phyloP scores from a whole-genome alignment of 2,329 filamentous ascomycete genomes.

The Periglandula ipomoeae region DNA sequence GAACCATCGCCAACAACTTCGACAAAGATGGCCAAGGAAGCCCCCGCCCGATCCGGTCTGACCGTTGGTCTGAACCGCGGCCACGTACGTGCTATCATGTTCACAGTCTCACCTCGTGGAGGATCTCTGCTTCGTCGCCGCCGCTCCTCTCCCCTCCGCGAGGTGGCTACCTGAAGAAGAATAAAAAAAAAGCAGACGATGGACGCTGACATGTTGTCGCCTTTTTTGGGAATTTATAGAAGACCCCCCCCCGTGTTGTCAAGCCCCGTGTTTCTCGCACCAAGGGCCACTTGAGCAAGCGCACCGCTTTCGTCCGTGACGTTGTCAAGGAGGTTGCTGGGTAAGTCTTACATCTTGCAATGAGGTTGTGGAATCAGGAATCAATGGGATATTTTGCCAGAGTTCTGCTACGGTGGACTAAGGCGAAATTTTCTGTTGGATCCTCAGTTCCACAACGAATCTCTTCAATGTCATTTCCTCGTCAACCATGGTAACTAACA shows the following conservation, averaged over 20 bases:
- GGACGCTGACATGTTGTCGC: slow-evolving; percentile 46
- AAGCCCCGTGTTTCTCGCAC: slow-evolving; percentile 74
- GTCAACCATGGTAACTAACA: neutral
- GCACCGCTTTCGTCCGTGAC: slow-evolving; percentile 92
- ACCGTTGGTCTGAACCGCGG: slow-evolving; percentile 54
- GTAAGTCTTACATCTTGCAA: slow-evolving; percentile 41
- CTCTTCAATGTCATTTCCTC: neutral
- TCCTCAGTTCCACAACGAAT: neutral
- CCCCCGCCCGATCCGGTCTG: slow-evolving; percentile 47
- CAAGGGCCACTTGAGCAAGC: slow-evolving; percentile 96
- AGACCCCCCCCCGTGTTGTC: slow-evolving; percentile 69
- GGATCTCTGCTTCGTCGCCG: slow-evolving; percentile 49
- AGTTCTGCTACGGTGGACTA: too few species aligned
- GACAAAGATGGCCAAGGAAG: slow-evolving; percentile 50
- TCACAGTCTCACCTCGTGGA: slow-evolving; percentile 63
- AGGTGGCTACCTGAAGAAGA: slow-evolving; percentile 15
- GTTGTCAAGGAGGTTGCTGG: slow-evolving; percentile 98
- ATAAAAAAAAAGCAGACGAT: slow-evolving; percentile 41
- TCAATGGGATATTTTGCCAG: neutral
- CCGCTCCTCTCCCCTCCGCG: slow-evolving; percentile 13
- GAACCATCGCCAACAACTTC: slow-evolving; percentile 20
- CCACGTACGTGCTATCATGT: slow-evolving; percentile 42
- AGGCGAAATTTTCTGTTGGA: neutral
- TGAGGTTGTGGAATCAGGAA: neutral
- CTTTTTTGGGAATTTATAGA: slow-evolving; percentile 42